These are phyloP conservation scores for Fusarium caatingaense DNA, from an alignment of 2,329 filamentous ascomycete genomes.

Conservation along the genomic window DNA sequence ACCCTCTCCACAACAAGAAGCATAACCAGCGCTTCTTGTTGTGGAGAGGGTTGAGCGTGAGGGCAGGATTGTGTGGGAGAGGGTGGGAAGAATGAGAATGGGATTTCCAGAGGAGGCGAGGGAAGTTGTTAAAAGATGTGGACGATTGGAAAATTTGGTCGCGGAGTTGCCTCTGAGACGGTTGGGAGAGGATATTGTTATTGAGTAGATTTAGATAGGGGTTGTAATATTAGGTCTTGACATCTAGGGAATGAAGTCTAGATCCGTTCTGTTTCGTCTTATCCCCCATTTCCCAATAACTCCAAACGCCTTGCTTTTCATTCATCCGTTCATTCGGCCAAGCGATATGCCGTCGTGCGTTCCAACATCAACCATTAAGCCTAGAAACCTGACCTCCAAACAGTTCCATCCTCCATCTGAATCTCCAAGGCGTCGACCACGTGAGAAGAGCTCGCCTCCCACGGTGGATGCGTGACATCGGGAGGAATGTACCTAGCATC, in stretches of 20 bases:
- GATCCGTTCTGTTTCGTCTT: background rate
- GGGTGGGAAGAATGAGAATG: conserved; percentile 52
- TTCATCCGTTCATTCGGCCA: too few relatives aligned
- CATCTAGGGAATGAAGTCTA: background rate
- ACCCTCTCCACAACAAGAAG: too few relatives aligned
- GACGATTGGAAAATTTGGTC: conserved; percentile 49
- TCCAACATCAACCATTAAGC: background rate
- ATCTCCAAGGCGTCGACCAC: too few relatives aligned
- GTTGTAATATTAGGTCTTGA: conserved; percentile 29
- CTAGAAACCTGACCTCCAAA: fast-evolving
- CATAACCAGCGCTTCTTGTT: conserved; percentile 51
- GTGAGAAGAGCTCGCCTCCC: too few relatives aligned
- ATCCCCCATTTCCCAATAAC: background rate
- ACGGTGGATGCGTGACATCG: background rate
- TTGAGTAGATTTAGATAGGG: conserved; percentile 43
- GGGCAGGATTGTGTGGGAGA: conserved; percentile 45
- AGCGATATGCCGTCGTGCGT: background rate
- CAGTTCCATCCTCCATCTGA: too few relatives aligned
- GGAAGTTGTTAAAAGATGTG: conserved; percentile 49
- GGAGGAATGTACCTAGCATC: background rate
- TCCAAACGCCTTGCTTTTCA: background rate
- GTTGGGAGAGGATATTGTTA: conserved; percentile 49
- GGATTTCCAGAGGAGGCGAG: conserved; percentile 49
- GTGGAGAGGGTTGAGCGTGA: conserved; percentile 45
- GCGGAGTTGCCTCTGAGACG: conserved; percentile 49